These are phyloP conservation scores for Waitea zeae DNA, from an alignment of 1,284 basidiomycete genomes.

Conservation along the genomic window DNA sequence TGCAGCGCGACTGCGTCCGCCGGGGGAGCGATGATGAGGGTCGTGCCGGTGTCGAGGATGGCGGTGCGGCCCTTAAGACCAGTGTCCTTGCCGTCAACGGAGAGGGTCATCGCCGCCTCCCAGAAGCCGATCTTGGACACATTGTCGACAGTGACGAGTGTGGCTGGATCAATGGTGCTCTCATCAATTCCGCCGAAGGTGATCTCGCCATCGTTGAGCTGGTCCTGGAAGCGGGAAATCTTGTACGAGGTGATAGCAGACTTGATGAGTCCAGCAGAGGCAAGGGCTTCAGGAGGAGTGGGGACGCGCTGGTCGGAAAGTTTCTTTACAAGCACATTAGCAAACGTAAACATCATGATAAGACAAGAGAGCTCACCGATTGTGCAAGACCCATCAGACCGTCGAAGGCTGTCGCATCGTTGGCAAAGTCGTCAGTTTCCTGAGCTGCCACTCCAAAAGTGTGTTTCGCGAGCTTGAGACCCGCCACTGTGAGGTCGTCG, in stretches of 20 bases:
- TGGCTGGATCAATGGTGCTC: conserved; percentile 40
- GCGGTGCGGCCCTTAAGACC: conserved; percentile 44
- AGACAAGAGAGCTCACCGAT: too few relatives aligned
- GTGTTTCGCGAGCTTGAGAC: conserved; percentile 41
- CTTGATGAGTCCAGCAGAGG: conserved; percentile 36
- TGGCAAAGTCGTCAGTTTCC: conserved; percentile 52
- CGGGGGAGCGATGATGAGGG: conserved; percentile 42
- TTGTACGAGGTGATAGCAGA: conserved; percentile 69
- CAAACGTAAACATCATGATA: conserved; percentile 17
- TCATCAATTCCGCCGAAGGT: conserved; percentile 72
- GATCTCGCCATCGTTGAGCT: conserved; percentile 62
- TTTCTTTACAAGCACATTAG: conserved; percentile 4
- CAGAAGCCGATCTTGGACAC: conserved; percentile 58
- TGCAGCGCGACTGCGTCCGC: conserved; percentile 43
- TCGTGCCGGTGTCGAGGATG: conserved; percentile 70
- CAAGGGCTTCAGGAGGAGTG: conserved; percentile 67
- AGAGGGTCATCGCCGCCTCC: conserved; percentile 47
- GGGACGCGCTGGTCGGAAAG: conserved; percentile 48
- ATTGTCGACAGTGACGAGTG: conserved; percentile 40
- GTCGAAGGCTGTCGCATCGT: conserved; percentile 42
- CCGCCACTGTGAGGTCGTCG: conserved; percentile 56
- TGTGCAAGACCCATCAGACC: conserved; percentile 75
- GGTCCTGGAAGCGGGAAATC: conserved; percentile 58
- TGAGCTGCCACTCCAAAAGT: conserved; percentile 53
- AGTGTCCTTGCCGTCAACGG: conserved; percentile 35